phyloP scores from a whole-genome alignment of 2,329 filamentous ascomycete species.

The Alternaria gansuensis region DNA sequence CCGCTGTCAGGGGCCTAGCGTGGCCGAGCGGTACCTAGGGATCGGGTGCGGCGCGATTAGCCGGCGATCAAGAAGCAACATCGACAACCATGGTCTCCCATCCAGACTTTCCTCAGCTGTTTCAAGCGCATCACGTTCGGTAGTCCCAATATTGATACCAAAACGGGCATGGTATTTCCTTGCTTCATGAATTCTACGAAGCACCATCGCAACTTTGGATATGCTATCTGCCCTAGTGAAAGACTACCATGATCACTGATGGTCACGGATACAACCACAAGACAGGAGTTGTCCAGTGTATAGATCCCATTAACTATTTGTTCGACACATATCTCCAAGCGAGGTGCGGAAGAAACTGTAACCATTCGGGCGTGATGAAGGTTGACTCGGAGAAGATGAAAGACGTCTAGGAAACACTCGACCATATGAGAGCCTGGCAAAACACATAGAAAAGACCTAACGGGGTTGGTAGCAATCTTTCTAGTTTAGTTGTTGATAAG shows the following conservation, averaged over 20 bases:
- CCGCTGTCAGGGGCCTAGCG: conserved; percentile 28
- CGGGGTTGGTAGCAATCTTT: too few relatives aligned
- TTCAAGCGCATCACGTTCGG: not conserved
- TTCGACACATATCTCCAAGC: too few relatives aligned
- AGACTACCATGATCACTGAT: too few relatives aligned
- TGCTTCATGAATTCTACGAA: not conserved
- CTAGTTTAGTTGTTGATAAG: too few relatives aligned
- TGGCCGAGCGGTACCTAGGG: conserved; percentile 8
- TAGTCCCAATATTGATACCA: not conserved
- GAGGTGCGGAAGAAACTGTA: too few relatives aligned
- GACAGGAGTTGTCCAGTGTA: too few relatives aligned
- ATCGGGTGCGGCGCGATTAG: conserved; percentile 1
- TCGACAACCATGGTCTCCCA: not conserved
- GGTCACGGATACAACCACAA: too few relatives aligned
- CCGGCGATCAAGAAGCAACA: conserved; percentile 5
- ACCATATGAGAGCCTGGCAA: not conserved
- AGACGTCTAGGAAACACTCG: not conserved
- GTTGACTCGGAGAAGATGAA: not conserved
- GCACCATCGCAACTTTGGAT: too few relatives aligned
- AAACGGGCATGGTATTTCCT: too few relatives aligned
- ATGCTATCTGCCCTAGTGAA: too few relatives aligned
- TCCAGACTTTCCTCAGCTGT: not conserved
- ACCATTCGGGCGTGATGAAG: not conserved
- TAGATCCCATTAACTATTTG: too few relatives aligned
- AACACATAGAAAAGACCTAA: too few relatives aligned